These are phyloP conservation scores for Paradendryphiella salina DNA, from an alignment of 2,329 filamentous ascomycete species.

Conservation along the genomic window DNA sequence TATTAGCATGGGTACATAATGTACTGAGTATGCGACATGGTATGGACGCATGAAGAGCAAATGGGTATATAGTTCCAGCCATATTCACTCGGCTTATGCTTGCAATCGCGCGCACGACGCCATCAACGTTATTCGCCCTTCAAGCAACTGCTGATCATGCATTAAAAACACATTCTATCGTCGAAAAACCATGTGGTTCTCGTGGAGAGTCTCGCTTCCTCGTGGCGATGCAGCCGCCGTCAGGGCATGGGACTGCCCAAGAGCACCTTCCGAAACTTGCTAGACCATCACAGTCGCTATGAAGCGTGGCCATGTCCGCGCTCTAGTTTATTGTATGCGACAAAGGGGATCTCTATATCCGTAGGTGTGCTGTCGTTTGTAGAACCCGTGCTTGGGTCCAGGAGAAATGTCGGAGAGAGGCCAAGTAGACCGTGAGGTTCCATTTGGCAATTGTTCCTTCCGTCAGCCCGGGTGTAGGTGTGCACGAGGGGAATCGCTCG, in stretches of 20 bases:
- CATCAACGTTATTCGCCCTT: background rate
- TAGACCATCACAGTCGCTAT: too few relatives aligned
- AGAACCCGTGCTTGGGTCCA: background rate
- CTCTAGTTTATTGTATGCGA: background rate
- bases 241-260: too few relatives aligned
- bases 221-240: too few relatives aligned
- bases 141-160: background rate
- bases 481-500: constrained; percentile 7
- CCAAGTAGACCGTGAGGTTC: background rate
- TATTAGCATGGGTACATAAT: background rate
- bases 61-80: constrained; percentile 11
- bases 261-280: too few relatives aligned
- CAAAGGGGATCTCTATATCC: background rate
- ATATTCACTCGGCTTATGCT: background rate
- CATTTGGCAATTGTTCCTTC: background rate
- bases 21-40: background rate
- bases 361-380: background rate
- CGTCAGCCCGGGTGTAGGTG: constrained; percentile 5
- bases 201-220: too few relatives aligned
- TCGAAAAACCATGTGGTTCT: too few relatives aligned
- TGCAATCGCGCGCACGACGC: constrained; percentile 1
- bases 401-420: background rate
- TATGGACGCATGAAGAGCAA: constrained; percentile 1
- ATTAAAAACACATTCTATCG: background rate
- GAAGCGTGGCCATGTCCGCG: background rate